Conservation (phyloP, 2,329 filamentous ascomycete genomes). For the Rutstroemia sp. region DNA sequence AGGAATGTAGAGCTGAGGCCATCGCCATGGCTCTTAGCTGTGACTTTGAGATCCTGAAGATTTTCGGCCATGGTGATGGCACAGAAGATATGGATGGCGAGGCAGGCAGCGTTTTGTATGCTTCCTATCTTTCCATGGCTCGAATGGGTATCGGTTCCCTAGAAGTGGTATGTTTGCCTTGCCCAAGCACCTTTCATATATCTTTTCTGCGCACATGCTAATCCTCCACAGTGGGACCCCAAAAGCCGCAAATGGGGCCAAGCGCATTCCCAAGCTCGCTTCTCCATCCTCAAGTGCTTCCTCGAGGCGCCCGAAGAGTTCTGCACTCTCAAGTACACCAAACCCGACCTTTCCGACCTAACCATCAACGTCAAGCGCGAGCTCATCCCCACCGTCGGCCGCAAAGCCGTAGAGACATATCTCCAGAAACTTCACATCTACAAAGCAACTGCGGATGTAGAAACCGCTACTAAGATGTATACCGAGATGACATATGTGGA, state of each 20-base stretch:
- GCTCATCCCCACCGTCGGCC: conserved; percentile 78
- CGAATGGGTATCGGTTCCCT: conserved; percentile 81
- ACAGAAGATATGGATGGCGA: conserved; percentile 62
- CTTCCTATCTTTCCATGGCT: conserved; percentile 88
- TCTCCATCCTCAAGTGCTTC: conserved; percentile 80
- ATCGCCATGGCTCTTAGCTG: conserved; percentile 88
- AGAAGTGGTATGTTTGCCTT: conserved; percentile 47
- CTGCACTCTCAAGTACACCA: conserved; percentile 67
- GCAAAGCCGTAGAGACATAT: conserved; percentile 75
- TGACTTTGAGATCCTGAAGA: conserved; percentile 80
- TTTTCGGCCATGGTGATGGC: conserved; percentile 86
- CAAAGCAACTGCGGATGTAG: conserved; percentile 82
- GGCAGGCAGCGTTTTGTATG: conserved; percentile 82
- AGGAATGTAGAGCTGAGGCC: conserved; percentile 90
- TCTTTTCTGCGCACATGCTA: not conserved
- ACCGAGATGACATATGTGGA: conserved; percentile 77
- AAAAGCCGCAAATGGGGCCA: conserved; percentile 89
- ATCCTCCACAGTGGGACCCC: conserved; percentile 63
- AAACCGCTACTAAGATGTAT: conserved; percentile 72
- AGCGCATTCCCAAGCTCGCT: conserved; percentile 84
- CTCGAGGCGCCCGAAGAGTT: conserved; percentile 81
- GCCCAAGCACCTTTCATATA: not conserved
- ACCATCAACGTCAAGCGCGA: conserved; percentile 75
- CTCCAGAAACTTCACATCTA: conserved; percentile 88
- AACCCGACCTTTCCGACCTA: conserved; percentile 67